Base-by-base conservation (phyloP, 2,329 filamentous ascomycete genomes). In the Ascochyta clinopodiicola region DNA sequence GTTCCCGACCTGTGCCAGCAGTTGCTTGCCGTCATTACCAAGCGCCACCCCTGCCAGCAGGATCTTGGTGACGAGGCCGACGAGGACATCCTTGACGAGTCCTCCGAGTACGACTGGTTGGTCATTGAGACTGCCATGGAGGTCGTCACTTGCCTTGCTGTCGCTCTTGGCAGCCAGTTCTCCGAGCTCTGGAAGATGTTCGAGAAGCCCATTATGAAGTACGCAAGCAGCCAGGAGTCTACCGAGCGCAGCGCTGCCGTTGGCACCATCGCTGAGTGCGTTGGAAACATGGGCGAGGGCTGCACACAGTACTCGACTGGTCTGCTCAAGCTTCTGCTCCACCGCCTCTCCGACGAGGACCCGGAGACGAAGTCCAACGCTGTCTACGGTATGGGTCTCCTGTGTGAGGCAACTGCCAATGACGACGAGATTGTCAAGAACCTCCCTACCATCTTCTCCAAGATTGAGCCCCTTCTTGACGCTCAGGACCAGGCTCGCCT, bases 31-130 rank as follows among this genome's bases (percentile, higher is more conserved):
- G 88, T 98, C 71, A 89, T 98, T 70, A 94, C 89, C 60, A 93
- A 94, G 78, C 88, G 90, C 60, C 95, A 99, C 79, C 88, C 91
- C 52, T 97, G 92, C 81, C 95, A 99, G 79, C 86, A 94, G 71
- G 94, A 97, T 71, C 86, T 96, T 21, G 91, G 89, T 51, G 92
- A 94, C 66, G 86, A 89, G 59, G 87, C 88, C n/a, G 81, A 87
- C 9, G 86, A 90, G 51, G 86, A 90, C 44, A 81, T 80, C 49
- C 75, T 82, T 12, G 81, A 86, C 44, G 94, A 92, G 73, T 90
- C 89, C 27, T 96, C 94, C 2, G 95, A 99, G 79, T 96, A 96
- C 70, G 95, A 98, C 81, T 98, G 95, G 95, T 86, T 97, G 17
- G 89, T 96, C 46, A 89, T 98, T 50, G 95, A 99, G 79, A 96